Conservation (phyloP, 495 filamentous ascomycete species). For the Talaromyces liani region DNA sequence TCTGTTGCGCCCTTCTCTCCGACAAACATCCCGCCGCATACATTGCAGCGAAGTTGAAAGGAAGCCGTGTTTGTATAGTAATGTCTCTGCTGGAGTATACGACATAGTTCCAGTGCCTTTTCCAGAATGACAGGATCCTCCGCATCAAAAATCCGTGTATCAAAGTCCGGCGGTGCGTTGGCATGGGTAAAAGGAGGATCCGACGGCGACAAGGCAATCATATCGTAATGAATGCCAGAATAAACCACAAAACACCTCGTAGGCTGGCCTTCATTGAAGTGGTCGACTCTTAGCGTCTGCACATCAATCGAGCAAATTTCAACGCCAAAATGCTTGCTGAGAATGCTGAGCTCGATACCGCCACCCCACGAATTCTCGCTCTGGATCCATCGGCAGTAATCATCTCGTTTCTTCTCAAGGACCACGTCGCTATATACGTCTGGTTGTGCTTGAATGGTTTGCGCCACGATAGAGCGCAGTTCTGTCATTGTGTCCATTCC, state of each 20-base stretch:
- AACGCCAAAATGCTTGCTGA: slow-evolving; percentile 77
- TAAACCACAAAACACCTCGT: slow-evolving; percentile 80
- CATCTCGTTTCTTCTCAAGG: slow-evolving; percentile 63
- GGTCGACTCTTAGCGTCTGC: slow-evolving; percentile 57
- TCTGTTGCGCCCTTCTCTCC: slow-evolving; percentile 64
- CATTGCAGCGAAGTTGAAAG: slow-evolving; percentile 76
- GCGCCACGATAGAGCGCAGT: slow-evolving; percentile 75
- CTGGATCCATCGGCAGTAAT: slow-evolving; percentile 82
- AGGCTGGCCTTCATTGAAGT: slow-evolving; percentile 70
- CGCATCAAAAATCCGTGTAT: slow-evolving; percentile 70
- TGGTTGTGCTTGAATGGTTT: slow-evolving; percentile 65
- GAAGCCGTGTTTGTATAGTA: slow-evolving; percentile 88
- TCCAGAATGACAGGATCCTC: slow-evolving; percentile 61
- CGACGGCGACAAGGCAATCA: slow-evolving; percentile 67
- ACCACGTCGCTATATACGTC: slow-evolving; percentile 66
- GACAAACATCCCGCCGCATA: slow-evolving; percentile 61
- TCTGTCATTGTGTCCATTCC: slow-evolving; percentile 65
- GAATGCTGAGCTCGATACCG: slow-evolving; percentile 77
- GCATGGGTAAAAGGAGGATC: slow-evolving; percentile 50
- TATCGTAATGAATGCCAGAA: slow-evolving; percentile 92
- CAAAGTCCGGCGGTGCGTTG: slow-evolving; percentile 58
- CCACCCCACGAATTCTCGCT: slow-evolving; percentile 83
- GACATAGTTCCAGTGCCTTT: slow-evolving; percentile 65
- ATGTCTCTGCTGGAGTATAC: slow-evolving; percentile 58
- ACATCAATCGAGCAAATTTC: slow-evolving; percentile 86